Base-by-base conservation (phyloP, 805 yeast genomes). In the Myxozyma sirexii region DNA sequence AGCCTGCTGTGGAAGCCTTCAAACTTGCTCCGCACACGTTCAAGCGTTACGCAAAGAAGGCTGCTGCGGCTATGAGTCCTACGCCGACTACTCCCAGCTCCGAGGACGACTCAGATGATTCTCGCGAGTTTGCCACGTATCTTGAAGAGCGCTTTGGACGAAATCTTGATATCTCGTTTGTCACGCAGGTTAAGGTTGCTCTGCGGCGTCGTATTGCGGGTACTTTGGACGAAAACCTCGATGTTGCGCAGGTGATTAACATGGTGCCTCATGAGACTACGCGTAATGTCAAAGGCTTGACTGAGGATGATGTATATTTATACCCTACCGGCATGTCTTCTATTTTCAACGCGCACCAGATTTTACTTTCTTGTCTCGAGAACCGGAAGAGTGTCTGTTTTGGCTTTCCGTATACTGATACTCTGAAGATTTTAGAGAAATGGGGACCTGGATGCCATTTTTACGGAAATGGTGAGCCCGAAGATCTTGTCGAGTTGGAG, bases 351-450 rank as follows among this genome's bases (percentile, higher is more conserved):
- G 88, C 97, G 0, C 96, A 93, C 71, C 79, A 73, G 70, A 72
- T 55, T 4, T 57, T 69, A 19, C 67, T 72, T 61, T 69, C 60
- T 35, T 63, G 64, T 27, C 47, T 51, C 15, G 68, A 70, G 12
- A 63, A 67, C 33, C 62, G 60, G 23, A 90, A 89, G 71, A 85
- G 96, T 1, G 96, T 91, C 1, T 90, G 97, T 75, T 93, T 89
- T 74, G 99, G 99, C 0, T 91, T 92, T 75, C 97, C 98, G 5
- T 94, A 93, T 73, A 94, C 90, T 29, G 98, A 94, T 72, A 92
- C 98, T 0, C 79, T 90, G 57, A 90, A 89, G 67, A 85, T 94
- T 59, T 78, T 94, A 68, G 81, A 82, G 69, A 93, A 92, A 72
- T 94, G 91, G 80, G 97, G 98, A 15, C 88, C 92, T 2, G 97